Base-by-base conservation (phyloP, 2,329 filamentous ascomycete genomes). In the Tetracladium maxilliforme region DNA sequence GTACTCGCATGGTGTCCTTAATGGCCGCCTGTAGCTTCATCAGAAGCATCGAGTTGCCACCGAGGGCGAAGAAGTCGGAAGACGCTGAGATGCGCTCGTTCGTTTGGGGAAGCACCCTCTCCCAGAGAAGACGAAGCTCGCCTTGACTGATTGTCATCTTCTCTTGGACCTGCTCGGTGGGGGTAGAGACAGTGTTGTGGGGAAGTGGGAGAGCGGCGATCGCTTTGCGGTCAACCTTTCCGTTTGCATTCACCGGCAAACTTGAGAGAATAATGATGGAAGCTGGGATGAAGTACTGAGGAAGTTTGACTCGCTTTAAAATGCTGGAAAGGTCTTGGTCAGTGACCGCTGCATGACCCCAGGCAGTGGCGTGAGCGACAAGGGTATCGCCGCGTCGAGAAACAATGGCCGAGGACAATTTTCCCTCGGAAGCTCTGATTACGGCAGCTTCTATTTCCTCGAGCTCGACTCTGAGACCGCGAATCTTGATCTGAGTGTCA, bases 391-490 rank as follows among this genome's bases (percentile, higher is more conserved):
- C 34, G 11, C 35, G 30, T 14, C 42, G 16, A 6, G 40, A 23
- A 4, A 44, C 38, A 2, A 44, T 33, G 8, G 44, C 41, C 2
- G 45, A 35, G 4, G 27, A 16, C 7, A 56, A 14, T 16, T 35
- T 16, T 4, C 42, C 38, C 3, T 31, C 24, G 1, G 45, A 34
- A 11, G 33, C 30, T 1, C 32, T 14, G 4, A 52, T 12, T 19
- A 56, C 42, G 7, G 29, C 31, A 4, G 28, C 29, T 24, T 51
- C 51, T n/a, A 62, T 48, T 10, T 61, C 58, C n/a, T 38, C 33
- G 1, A 61, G 35, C n/a, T 62, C 55, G 14, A 59, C 49, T 4
- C 52, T 40, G 12, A 51, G 16, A 1, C 52, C 52, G 7, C 44
- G 36, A 2, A 56, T 28, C 32, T 55, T 55, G 25, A 53, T 33